Evolutionary conservation across 305 asterid species (phyloP), one percentile per base, ranked within the genome.

Genomic region (Ruellia speciosa): DNA sequence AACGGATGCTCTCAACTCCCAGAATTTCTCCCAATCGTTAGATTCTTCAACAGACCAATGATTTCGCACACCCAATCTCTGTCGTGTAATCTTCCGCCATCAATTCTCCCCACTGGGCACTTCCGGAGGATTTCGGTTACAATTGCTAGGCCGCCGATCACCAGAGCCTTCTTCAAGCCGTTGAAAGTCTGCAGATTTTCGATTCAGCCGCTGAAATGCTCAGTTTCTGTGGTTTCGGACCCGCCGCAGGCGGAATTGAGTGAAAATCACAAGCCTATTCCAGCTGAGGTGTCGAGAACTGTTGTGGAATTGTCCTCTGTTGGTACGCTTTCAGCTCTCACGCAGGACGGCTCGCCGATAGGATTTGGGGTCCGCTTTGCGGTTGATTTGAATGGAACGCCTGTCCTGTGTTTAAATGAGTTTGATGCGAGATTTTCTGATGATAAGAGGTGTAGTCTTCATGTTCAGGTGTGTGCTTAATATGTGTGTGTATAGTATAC

Each of bases 261-360:
- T 74, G 54, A 54, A 40, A 72, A 66, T 58, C 74, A 58, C 35
- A 85, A 70, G 73, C 98, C 96, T 56, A 67, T 64, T 14, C 77
- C 95, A 34, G 94, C 94, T 75, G 95, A 90, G 78, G 75, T 90
- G 59, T 80, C 96, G 6, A 81, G 96, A 65, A 90, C 96, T 1
- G 72, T 82, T 20, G 69, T 84, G 71, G 94, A 83, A 47, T 74
- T 92, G 57, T 73, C 94, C 16, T 79, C 81, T 19, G 82, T 68
- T 9, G 98, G 86, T 58, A 87, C 97, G 43, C 94, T 90, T 53
- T 87, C 92, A 35, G 67, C 72, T 35, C 66, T 82, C 49, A 73
- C 74, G 24, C 85, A 41, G 19, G 95, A 81, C n/a, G 90, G 94
- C 50, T 80, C 86, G 77, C 97, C 97, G 52, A 62, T 85, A 52